Evolutionary conservation across 2,329 filamentous ascomycete species (phyloP).

Genomic region (Ophiobolus disseminans): DNA sequence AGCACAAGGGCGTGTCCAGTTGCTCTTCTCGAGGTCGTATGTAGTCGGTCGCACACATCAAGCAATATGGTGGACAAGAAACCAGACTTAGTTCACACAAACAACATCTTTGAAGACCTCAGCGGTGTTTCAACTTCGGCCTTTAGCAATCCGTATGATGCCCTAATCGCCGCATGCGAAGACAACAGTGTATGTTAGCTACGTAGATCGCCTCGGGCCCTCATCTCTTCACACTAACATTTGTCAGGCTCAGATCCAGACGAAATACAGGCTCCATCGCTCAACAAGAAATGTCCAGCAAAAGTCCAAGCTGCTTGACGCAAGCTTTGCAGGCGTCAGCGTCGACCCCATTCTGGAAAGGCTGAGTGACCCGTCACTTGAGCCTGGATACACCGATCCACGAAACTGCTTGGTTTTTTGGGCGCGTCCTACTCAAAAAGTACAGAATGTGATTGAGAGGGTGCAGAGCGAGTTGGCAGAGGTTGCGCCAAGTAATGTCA

Average conservation of each 20-base stretch:
- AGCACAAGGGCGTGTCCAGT: too few relatives aligned
- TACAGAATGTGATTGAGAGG: conserved; percentile 70
- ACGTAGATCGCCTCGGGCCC: not conserved
- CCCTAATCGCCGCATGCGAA: conserved; percentile 71
- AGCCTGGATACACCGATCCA: conserved; percentile 75
- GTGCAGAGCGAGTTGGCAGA: conserved; percentile 72
- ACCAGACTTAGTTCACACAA: conserved; percentile 19
- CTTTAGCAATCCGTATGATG: conserved; percentile 76
- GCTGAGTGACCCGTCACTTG: conserved; percentile 67
- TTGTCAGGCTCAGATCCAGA: conserved; percentile 69
- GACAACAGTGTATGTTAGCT: conserved; percentile 64
- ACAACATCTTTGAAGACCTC: conserved; percentile 49
- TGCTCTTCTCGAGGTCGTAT: not conserved
- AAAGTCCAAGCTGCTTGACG: conserved; percentile 72
- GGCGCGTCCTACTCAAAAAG: conserved; percentile 78
- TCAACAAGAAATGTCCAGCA: conserved; percentile 78
- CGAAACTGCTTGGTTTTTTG: conserved; percentile 87
- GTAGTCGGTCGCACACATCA: not conserved
- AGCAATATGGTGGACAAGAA: conserved; percentile 22
- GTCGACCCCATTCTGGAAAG: conserved; percentile 78
- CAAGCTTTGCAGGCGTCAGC: conserved; percentile 72
- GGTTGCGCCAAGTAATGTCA: conserved; percentile 70
- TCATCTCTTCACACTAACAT: not conserved
- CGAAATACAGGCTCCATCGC: conserved; percentile 76
- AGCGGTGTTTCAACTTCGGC: conserved; percentile 45